Evolutionary conservation across 169 alveolate genomes (phyloP).

Genomic region (Plasmodium adleri): DNA sequence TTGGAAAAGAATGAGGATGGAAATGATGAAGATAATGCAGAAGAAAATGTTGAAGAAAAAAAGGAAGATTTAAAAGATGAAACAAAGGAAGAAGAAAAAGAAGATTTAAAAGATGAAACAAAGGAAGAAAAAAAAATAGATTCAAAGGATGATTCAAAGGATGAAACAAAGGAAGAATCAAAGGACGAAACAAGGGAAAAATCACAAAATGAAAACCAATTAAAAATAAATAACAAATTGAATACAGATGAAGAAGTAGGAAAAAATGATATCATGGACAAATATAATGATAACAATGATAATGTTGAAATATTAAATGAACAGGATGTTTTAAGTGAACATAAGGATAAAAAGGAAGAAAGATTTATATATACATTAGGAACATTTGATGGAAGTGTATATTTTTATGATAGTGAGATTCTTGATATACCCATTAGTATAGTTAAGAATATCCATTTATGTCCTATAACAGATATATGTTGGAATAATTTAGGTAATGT

Average conservation of each 20-base stretch:
- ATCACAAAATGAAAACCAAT: slow-evolving; percentile 9
- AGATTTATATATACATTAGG: slow-evolving; percentile 89
- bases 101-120: not conserved
- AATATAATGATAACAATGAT: not conserved
- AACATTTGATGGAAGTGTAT: slow-evolving; percentile 90
- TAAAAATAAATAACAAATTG: slow-evolving; percentile 31
- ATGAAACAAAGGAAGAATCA: not conserved
- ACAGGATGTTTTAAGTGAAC: slow-evolving; percentile 75
- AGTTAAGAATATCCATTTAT: slow-evolving; percentile 93
- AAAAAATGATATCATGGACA: not conserved
- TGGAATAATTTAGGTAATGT: slow-evolving; percentile 94
- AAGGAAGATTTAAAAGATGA: slow-evolving; percentile 3
- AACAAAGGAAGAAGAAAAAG: slow-evolving; percentile 2
- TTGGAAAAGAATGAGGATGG: slow-evolving; percentile 13
- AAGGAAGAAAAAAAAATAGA: slow-evolving; percentile 7
- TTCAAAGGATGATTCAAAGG: not conserved
- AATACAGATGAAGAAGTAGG: slow-evolving; percentile 45
- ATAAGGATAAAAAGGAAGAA: slow-evolving; percentile 85
- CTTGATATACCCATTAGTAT: slow-evolving; percentile 91
- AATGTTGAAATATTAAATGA: slow-evolving; percentile 60
- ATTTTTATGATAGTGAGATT: slow-evolving; percentile 90
- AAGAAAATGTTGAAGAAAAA: slow-evolving; percentile 22
- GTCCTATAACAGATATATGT: slow-evolving; percentile 94
- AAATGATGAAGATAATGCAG: slow-evolving; percentile 10
- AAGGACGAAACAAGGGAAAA: not conserved